These are phyloP conservation scores for Ophiocordyceps camponoti-rufipedis DNA, from an alignment of 2,329 filamentous ascomycete genomes.

Conservation along the genomic window DNA sequence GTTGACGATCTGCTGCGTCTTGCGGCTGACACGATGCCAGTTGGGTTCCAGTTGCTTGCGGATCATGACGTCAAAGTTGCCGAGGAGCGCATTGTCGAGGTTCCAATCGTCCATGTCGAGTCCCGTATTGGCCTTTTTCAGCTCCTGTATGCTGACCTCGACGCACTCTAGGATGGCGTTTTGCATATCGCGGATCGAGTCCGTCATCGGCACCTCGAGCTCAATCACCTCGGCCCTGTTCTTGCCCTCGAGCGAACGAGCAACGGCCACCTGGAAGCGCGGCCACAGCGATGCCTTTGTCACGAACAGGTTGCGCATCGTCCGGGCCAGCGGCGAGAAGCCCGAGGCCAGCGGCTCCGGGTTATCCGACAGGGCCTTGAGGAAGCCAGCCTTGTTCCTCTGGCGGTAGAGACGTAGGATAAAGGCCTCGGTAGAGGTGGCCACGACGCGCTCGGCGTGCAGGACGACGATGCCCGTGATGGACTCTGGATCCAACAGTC, in stretches of 20 bases:
- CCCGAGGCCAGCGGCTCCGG: constrained; percentile 81
- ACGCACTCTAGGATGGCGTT: constrained; percentile 92
- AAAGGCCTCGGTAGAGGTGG: constrained; percentile 85
- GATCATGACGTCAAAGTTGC: constrained; percentile 80
- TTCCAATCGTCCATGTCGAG: constrained; percentile 97
- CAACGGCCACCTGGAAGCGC: constrained; percentile 80
- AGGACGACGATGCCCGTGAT: constrained; percentile 77
- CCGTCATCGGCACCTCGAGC: constrained; percentile 88
- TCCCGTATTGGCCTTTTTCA: constrained; percentile 78
- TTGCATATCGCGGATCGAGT: constrained; percentile 83
- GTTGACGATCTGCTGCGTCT: constrained; percentile 84
- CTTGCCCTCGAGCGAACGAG: constrained; percentile 74
- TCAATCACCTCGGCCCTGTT: constrained; percentile 95
- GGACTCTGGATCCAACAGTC: constrained; percentile 60
- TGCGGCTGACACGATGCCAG: constrained; percentile 92
- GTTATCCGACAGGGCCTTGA: constrained; percentile 91
- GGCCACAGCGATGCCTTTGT: constrained; percentile 83
- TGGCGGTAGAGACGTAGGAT: constrained; percentile 87
- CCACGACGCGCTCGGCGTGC: constrained; percentile 72
- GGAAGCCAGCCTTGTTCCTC: constrained; percentile 81
- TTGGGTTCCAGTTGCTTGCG: constrained; percentile 84
- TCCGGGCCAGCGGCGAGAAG: constrained; percentile 72
- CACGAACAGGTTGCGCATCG: constrained; percentile 80
- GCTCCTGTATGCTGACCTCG: constrained; percentile 80
- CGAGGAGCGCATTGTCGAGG: constrained; percentile 77